Evolutionary conservation across 305 asterid genomes (phyloP), one percentile per base, ranked within the genome.

Genomic region (Fraxinus velutina): DNA sequence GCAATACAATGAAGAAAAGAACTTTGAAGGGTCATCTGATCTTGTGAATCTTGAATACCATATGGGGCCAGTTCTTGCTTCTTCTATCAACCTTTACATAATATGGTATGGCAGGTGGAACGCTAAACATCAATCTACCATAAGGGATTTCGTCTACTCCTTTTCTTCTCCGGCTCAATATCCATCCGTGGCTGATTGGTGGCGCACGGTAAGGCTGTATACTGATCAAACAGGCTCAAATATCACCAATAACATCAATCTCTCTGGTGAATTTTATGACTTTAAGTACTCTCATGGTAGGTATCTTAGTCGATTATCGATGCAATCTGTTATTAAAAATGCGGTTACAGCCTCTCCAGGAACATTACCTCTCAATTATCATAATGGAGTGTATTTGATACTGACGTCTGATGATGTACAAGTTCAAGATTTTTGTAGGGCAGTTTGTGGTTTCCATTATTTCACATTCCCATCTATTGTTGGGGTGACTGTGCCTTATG

Each of bases 81-180:
- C 89, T 74, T 90, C 93, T 0, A 83, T 88, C 27, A 89, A 89
- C 32, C 80, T 93, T 85, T 89, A 93, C 92, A 83, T 92, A 4
- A 88, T 93, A 50, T 93, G 97, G 98, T 92, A 93, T 64, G 98
- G 97, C 17, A 39, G 79, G 19, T 93, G 98, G 97, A 83, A 85
- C 33, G 87, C 92, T 32, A 52, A 80, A 4, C 94, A 92, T 24
- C 92, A 91, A 77, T 81, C 91, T 84, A 88, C 92, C 84, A 89
- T 93, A 3, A 86, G 89, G 30, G 97, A 91, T 82, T 93, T 93
- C 83, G 81, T 93, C 71, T 7, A 4, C 34, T 91, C 94, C 0
- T 21, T 91, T 86, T 91, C 97, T 19, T 79, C 92, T 24, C 83
- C 82, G 0, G 87, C 91, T 0, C 90, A 93, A 1, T 80, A n/a